A percentile compares a stretch with the other conserved stretches of the same genome.
These are phyloP conservation scores for Erythrophleum ivorense DNA, from an alignment of 331 rosid species.

Conservation along the genomic window DNA sequence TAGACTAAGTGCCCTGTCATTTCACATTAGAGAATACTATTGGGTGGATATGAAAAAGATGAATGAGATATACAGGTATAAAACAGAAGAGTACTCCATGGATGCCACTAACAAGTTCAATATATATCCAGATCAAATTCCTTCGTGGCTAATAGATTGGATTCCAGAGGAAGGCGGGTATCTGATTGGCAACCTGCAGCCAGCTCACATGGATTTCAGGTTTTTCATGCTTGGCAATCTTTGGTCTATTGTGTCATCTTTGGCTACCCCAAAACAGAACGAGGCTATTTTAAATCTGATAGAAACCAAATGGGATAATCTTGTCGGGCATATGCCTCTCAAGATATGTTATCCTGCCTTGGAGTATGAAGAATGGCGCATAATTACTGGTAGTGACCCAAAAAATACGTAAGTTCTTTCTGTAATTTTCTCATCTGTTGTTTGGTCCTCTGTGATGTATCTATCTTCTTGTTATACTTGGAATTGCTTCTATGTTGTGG, in stretches of 20 bases:
- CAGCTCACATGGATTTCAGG: conserved; percentile 99
- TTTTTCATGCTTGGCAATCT: conserved; percentile 96
- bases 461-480: not conserved
- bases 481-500: conserved; percentile 19
- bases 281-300: conserved; percentile 72
- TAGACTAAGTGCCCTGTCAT: conserved; percentile 86
- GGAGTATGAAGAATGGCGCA: conserved; percentile 90
- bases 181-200: conserved; percentile 90
- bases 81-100: conserved; percentile 92
- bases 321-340: conserved; percentile 87
- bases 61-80: conserved; percentile 94
- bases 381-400: conserved; percentile 94
- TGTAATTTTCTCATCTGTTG: not conserved
- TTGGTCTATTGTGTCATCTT: conserved; percentile 88
- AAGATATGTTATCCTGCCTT: conserved; percentile 94
- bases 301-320: conserved; percentile 90
- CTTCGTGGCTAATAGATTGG: conserved; percentile 95
- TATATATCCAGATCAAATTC: conserved; percentile 97
- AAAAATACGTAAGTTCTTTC: conserved; percentile 79
- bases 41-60: conserved; percentile 91
- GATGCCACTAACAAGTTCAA: conserved; percentile 95
- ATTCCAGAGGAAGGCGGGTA: conserved; percentile 93
- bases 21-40: conserved; percentile 94
- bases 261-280: conserved; percentile 92
- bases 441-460: not conserved